Conservation (phyloP, 1,139 yeast species). For the Lodderomyces theae region DNA sequence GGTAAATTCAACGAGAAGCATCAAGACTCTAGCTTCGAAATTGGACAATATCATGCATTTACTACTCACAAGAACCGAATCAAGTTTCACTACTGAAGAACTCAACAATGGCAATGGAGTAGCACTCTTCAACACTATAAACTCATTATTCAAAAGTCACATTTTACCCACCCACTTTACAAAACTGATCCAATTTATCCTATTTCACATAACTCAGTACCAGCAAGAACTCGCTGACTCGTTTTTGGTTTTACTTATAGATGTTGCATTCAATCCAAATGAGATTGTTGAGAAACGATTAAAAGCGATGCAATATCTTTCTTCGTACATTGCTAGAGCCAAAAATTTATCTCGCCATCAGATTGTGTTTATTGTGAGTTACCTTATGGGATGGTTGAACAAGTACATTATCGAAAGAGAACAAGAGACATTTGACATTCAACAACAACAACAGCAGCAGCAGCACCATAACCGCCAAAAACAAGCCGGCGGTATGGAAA, state of each 20-base stretch:
- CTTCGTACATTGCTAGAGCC: constrained; percentile 91
- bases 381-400: constrained; percentile 79
- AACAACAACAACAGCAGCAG: constrained; percentile 6
- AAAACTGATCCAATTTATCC: constrained; percentile 78
- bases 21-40: constrained; percentile 59
- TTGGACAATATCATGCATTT: constrained; percentile 64
- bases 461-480: too few species aligned
- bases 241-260: constrained; percentile 76
- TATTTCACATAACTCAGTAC: constrained; percentile 80
- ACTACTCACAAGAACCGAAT: constrained; percentile 53
- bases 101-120: constrained; percentile 64
- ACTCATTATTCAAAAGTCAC: constrained; percentile 75
- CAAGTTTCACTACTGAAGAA: constrained; percentile 48
- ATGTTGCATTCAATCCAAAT: constrained; percentile 67
- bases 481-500: constrained; percentile 63
- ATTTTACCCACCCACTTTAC: constrained; percentile 92
- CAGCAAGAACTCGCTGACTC: constrained; percentile 84
- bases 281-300: constrained; percentile 74
- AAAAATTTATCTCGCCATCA: constrained; percentile 68
- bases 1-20: constrained; percentile 48
- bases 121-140: constrained; percentile 70
- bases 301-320: constrained; percentile 87
- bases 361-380: constrained; percentile 73
- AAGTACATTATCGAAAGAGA: constrained; percentile 82
- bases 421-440: constrained; percentile 57